Evolutionary conservation across 2,329 filamentous ascomycete species (phyloP).

Genomic region (Venturia aucupariae): DNA sequence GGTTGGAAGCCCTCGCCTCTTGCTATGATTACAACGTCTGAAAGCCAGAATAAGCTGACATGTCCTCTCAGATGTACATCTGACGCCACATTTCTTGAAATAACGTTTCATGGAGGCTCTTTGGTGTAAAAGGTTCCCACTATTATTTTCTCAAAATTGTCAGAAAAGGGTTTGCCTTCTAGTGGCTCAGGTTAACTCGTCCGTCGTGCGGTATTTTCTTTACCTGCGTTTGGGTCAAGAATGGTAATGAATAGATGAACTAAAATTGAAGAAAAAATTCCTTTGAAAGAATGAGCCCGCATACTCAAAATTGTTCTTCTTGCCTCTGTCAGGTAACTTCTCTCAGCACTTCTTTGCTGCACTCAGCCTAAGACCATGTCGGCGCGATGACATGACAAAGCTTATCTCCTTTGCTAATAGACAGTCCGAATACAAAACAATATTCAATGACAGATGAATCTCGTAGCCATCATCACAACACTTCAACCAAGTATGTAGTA

Average conservation of each 20-base stretch:
- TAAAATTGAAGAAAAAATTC: background rate
- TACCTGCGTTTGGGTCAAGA: background rate
- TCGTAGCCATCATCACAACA: too few species aligned
- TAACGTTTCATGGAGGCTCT: background rate
- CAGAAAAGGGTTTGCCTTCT: background rate
- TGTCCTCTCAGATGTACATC: background rate
- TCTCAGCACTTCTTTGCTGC: too few species aligned
- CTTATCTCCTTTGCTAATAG: too few species aligned
- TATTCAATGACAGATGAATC: too few species aligned
- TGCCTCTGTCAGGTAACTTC: too few species aligned
- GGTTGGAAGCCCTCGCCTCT: too few species aligned
- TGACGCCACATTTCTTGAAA: background rate
- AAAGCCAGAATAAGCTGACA: background rate
- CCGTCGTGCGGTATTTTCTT: background rate
- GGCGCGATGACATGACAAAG: too few species aligned
- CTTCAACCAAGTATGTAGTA: too few species aligned
- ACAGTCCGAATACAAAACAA: too few species aligned
- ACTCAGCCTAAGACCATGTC: too few species aligned
- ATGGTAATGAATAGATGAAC: background rate
- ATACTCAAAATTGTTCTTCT: too few species aligned
- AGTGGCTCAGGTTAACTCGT: background rate
- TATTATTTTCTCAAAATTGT: background rate
- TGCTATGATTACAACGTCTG: background rate
- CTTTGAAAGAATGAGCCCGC: background rate
- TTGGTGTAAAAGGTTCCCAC: background rate